Evolutionary conservation across 345 rosid genomes (phyloP).

Genomic region (Psidium friedrichsthalianum): DNA sequence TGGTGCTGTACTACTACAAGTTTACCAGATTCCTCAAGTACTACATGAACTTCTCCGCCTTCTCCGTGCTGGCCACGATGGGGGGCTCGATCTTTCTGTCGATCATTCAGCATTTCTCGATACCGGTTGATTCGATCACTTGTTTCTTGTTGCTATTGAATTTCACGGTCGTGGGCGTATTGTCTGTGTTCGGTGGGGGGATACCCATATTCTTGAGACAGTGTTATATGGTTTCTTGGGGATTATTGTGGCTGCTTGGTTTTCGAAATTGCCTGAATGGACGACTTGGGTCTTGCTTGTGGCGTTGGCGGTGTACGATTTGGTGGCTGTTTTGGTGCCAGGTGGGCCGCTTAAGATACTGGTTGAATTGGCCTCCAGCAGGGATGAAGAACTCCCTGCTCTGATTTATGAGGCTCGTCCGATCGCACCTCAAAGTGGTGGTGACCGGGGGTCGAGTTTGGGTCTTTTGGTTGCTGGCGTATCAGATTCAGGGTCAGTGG

Average conservation of each 20-base stretch:
- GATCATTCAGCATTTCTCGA: slow-evolving; percentile 65
- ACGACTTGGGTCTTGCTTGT: slow-evolving; percentile 85
- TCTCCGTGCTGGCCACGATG: slow-evolving; percentile 72
- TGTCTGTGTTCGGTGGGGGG: slow-evolving; percentile 70
- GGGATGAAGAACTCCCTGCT: slow-evolving; percentile 95
- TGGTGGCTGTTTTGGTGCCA: slow-evolving; percentile 91
- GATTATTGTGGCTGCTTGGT: slow-evolving; percentile 85
- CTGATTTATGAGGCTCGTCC: slow-evolving; percentile 94
- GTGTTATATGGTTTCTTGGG: slow-evolving; percentile 87
- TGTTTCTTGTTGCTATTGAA: slow-evolving; percentile 62
- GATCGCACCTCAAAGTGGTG: slow-evolving; percentile 29
- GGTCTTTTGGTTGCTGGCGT: slow-evolving; percentile 57
- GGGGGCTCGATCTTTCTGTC: slow-evolving; percentile 86
- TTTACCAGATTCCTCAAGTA: slow-evolving; percentile 86
- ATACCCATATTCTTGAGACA: slow-evolving; percentile 73
- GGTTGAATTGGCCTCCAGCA: slow-evolving; percentile 81
- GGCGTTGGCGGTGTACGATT: slow-evolving; percentile 84
- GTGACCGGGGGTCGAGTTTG: slow-evolving; percentile 32
- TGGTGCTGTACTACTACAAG: slow-evolving; percentile 83
- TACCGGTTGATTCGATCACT: slow-evolving; percentile 79
- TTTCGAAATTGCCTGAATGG: slow-evolving; percentile 93
- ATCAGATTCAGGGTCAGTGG: slow-evolving; percentile 61
- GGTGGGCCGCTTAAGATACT: slow-evolving; percentile 93
- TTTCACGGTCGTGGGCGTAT: slow-evolving; percentile 75
- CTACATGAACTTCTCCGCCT: slow-evolving; percentile 92